Evolutionary conservation across 176 grass and related monocot species (phyloP), one percentile per base, ranked within the genome.

Genomic region (Calamus simplicifolius): DNA sequence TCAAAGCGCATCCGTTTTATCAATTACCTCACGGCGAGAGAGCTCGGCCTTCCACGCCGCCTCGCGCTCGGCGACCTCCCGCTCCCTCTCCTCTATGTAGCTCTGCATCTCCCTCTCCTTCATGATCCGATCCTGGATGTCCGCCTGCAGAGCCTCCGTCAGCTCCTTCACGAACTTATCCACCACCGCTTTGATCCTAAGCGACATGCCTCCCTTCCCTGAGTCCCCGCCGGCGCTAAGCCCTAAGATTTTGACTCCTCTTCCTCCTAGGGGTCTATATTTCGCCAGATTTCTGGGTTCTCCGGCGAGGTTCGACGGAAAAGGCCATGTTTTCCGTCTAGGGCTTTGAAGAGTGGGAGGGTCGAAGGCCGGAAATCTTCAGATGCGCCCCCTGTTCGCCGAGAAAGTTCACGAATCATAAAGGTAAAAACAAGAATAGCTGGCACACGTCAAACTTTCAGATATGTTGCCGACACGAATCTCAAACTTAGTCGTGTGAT

Each of bases 61-160:
- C 75, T 98, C 93, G 58, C 93, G 52, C 79, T 98, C 93, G 66
- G 93, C 84, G 75, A 98, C 93, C 81, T 98, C 93, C 57, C 93
- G 83, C 75, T 98, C 93, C 30, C 87, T 81, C 81, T 98, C 87
- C 81, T 98, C 66, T 75, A 98, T 98, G 76, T 98, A 98, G 79
- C 93, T 89, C 75, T 98, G 93, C 87, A 98, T 85, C 79, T 98
- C 87, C 25, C 84, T 73, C 84, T 98, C 87, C 87, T 88, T 98
- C 93, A 92, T 89, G 51, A 98, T 73, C 58, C 93, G 75, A 77
- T 98, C 93, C 73, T 98, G 81, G 49, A 98, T 92, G 62, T 98
- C 93, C 62, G 79, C 93, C 59, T 98, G 87, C 62, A 98, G 64
- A 30, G 93, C 93, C 81, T 92, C 93, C 81, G 92, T 87, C 16